Base-by-base conservation (phyloP, 306 rosid species). In the Dalbergia cultrata region DNA sequence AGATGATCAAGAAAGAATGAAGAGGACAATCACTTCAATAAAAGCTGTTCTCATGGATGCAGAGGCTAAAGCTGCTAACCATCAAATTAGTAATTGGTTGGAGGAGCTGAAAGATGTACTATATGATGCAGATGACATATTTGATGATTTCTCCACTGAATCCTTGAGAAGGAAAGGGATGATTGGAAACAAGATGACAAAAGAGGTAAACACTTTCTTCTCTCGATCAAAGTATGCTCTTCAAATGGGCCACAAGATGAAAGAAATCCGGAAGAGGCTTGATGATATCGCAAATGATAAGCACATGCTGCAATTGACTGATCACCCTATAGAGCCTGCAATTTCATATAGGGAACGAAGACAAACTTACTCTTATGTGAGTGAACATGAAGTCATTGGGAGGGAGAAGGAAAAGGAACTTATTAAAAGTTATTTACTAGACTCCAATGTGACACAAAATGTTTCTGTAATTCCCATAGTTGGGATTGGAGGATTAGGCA, bases 401-500 rank as follows among this genome's bases (percentile, higher is more conserved):
- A 86, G 89, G 60, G 67, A 80, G 13, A 34, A 50, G 9, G 80
- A 82, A 37, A 82, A 71, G 41, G 19, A 12, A 8, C 22, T 49
- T 0, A 4, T 86, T 13, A 65, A 63, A 19, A 21, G 56, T 5
- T 43, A 44, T 16, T 43, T 86, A 19, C 11, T 79, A 0, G 54
- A 66, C 11, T 50, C 41, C 60, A 60, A 19, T 12, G 81, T 69
- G 14, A 17, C 35, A 37, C 7, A 68, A 60, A 67, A 56, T 70
- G 74, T 85, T 64, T 81, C 83, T 19, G 37, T 85, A 8, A 33
- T 76, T 75, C 59, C 87, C 1, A 67, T 87, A 8, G 85, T 72
- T 26, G 88, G 92, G 8, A 17, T 88, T 67, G 90, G 85, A 5
- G 92, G 88, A 14, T 66, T 86, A 50, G 88, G 88, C 6, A 86